A percentile compares a stretch with the other conserved stretches of the same genome.
These are phyloP conservation scores for Trypanosoma congolense DNA, from an alignment of 208 protist genomes.

Conservation along the genomic window DNA sequence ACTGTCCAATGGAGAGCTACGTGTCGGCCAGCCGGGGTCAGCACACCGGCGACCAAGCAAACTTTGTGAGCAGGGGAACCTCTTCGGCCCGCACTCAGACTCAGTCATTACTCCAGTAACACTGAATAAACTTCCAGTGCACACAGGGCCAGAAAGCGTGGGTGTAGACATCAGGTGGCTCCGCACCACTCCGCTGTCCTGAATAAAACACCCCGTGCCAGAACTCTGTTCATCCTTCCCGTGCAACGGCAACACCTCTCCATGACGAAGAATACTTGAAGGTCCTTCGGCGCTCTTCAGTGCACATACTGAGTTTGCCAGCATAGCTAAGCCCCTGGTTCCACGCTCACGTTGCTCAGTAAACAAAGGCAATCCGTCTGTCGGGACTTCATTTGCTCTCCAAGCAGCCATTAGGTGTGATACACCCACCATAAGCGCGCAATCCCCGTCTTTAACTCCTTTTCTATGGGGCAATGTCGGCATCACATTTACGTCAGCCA, in stretches of 20 bases:
- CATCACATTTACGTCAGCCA: too few species aligned
- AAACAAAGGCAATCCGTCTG: background rate
- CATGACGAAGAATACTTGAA: background rate
- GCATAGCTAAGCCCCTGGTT: background rate
- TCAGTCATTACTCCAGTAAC: too few species aligned
- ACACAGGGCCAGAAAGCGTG: too few species aligned
- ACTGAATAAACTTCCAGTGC: too few species aligned
- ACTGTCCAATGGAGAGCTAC: background rate
- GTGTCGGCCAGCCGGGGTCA: constrained; percentile 11
- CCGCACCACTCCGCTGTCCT: too few species aligned
- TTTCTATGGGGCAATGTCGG: too few species aligned
- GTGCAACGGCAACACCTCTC: too few species aligned
- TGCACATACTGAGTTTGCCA: background rate
- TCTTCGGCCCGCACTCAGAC: background rate
- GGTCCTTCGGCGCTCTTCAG: background rate
- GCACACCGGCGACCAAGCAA: background rate
- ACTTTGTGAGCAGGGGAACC: background rate
- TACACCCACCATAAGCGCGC: background rate
- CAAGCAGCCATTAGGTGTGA: background rate
- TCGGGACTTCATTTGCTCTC: background rate
- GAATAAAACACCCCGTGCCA: too few species aligned
- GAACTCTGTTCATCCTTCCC: too few species aligned
- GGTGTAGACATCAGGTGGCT: too few species aligned
- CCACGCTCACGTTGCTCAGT: background rate
- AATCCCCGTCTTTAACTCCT: too few species aligned